Conservation (phyloP, 768 basidiomycete genomes). For the Pholiota molesta region DNA sequence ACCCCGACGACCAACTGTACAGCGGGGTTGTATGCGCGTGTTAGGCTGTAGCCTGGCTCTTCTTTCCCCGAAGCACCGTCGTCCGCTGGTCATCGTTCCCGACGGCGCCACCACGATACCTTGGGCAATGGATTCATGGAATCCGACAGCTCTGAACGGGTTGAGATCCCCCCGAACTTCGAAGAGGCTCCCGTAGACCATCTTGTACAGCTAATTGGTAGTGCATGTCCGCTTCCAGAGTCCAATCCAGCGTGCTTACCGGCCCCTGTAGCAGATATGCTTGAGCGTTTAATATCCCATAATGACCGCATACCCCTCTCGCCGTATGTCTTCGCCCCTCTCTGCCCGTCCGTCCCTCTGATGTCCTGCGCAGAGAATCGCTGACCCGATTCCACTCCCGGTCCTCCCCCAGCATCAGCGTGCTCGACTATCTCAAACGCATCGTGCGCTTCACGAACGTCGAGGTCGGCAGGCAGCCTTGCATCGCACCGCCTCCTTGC, state of each 20-base stretch:
- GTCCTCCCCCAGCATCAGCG: slow-evolving; percentile 82
- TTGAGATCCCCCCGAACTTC: slow-evolving; percentile 82
- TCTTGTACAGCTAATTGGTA: slow-evolving; percentile 90
- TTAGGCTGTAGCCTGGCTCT: slow-evolving; percentile 33
- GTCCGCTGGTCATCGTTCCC: slow-evolving; percentile 8
- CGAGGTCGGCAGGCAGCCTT: slow-evolving; percentile 60
- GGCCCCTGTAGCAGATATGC: slow-evolving; percentile 80
- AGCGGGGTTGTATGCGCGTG: slow-evolving; percentile 47
- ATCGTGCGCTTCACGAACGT: slow-evolving; percentile 96
- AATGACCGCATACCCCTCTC: slow-evolving; percentile 95
- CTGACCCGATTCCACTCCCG: slow-evolving; percentile 97
- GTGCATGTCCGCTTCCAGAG: slow-evolving; percentile 15
- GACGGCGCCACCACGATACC: slow-evolving; percentile 32
- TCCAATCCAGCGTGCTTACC: slow-evolving; percentile 6
- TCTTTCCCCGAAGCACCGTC: slow-evolving; percentile 15
- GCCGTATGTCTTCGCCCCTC: slow-evolving; percentile 55
- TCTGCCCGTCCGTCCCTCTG: slow-evolving; percentile 18
- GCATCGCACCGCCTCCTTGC: slow-evolving; percentile 13
- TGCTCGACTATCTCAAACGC: slow-evolving; percentile 91
- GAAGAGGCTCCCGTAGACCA: slow-evolving; percentile 82
- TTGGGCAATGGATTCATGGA: slow-evolving; percentile 86
- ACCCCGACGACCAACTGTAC: slow-evolving; percentile 59
- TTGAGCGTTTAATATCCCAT: slow-evolving; percentile 90
- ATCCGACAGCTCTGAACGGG: slow-evolving; percentile 64
- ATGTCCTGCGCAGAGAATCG: slow-evolving; percentile 61